These are phyloP conservation scores for Corynascus novoguineensis DNA, from an alignment of 495 filamentous ascomycete species.

Conservation along the genomic window DNA sequence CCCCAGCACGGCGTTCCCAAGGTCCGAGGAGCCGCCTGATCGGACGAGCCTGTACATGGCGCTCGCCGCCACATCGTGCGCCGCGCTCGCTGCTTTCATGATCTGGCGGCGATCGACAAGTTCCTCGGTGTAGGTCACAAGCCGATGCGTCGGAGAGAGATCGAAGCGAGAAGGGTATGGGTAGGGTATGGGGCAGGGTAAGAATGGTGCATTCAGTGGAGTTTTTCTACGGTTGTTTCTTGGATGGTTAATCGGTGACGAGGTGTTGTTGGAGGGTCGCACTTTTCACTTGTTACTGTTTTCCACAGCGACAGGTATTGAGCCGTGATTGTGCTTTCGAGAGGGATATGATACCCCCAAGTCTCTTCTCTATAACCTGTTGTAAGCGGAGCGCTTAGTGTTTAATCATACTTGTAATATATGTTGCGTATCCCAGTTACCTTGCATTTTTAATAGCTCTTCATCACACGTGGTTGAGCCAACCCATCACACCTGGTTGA, in stretches of 20 bases:
- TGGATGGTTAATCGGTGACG: neutral
- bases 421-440: neutral
- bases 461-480: too few species aligned
- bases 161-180: neutral
- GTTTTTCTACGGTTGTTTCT: neutral
- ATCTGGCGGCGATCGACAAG: constrained; percentile 53
- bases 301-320: neutral
- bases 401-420: constrained; percentile 7
- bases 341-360: constrained; percentile 22
- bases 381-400: neutral
- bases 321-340: too few species aligned
- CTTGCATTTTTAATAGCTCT: neutral
- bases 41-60: constrained; percentile 81
- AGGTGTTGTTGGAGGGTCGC: neutral
- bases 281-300: neutral
- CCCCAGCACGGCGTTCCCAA: constrained; percentile 81
- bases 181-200: neutral
- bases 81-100: constrained; percentile 72
- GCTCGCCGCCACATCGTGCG: constrained; percentile 72
- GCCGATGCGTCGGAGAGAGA: neutral
- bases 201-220: neutral
- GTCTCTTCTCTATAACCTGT: neutral
- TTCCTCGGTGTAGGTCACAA: constrained; percentile 9
- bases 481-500: too few species aligned
- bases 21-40: constrained; percentile 77